phyloP scores from a whole-genome alignment of 1,139 yeast species.

The Nakaseomyces nivariensis region DNA sequence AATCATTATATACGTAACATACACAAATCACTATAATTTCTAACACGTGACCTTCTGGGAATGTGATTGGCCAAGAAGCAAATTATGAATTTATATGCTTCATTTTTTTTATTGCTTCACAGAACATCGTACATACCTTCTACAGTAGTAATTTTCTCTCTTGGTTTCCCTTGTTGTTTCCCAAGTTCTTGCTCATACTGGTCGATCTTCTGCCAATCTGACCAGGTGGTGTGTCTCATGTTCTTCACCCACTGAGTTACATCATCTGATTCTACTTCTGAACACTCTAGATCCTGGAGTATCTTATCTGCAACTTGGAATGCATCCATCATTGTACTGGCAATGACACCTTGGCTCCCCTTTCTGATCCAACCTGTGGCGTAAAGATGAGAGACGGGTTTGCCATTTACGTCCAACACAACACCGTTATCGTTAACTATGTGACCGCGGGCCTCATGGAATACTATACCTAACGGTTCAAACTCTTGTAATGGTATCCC shows the following conservation, averaged over 20 bases:
- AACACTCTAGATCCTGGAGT: slow-evolving; percentile 38
- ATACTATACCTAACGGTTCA: slow-evolving; percentile 41
- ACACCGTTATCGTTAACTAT: slow-evolving; percentile 57
- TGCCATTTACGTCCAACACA: slow-evolving; percentile 32
- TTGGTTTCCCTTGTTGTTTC: slow-evolving; percentile 37
- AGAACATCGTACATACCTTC: neutral
- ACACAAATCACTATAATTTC: neutral
- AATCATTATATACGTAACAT: neutral
- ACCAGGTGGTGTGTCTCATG: slow-evolving; percentile 48
- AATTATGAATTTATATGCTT: no score
- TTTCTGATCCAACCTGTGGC: slow-evolving; percentile 88
- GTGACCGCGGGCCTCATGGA: slow-evolving; percentile 41
- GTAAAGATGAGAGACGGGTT: slow-evolving; percentile 46
- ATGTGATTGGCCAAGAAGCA: neutral
- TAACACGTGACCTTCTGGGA: neutral
- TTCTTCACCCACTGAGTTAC: slow-evolving; percentile 11
- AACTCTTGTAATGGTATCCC: slow-evolving; percentile 57
- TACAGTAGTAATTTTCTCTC: slow-evolving; percentile 26
- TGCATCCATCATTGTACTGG: slow-evolving; percentile 81
- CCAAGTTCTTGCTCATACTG: slow-evolving; percentile 46
- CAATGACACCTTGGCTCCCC: slow-evolving; percentile 88
- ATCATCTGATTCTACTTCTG: neutral
- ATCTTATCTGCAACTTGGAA: slow-evolving; percentile 65
- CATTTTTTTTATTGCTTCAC: no score
- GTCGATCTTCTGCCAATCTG: slow-evolving; percentile 60